phyloP scores from a whole-genome alignment of 2,329 filamentous ascomycete species.

The Colletotrichum abscissum region DNA sequence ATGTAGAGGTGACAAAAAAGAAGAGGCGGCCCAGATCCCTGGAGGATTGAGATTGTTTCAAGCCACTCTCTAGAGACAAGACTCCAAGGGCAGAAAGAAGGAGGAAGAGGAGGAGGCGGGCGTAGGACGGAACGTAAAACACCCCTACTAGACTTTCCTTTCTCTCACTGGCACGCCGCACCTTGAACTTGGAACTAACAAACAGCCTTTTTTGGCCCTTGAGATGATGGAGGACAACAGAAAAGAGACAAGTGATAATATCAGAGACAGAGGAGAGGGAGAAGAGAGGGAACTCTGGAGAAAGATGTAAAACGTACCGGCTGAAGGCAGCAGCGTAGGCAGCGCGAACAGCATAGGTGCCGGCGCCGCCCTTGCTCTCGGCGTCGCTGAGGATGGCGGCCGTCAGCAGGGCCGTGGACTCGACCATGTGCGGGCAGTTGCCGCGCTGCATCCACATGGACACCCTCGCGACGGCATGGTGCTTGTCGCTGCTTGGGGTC shows the following conservation, averaged over 20 bases:
- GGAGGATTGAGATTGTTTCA: conserved; percentile 19
- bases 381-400: conserved; percentile 76
- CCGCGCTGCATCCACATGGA: conserved; percentile 79
- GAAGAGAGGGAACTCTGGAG: background rate
- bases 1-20: background rate
- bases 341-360: conserved; percentile 71
- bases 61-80: background rate
- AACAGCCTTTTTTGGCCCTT: background rate
- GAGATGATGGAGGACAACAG: conserved; percentile 8
- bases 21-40: conserved; percentile 18
- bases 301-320: conserved; percentile 61
- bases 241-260: conserved; percentile 8
- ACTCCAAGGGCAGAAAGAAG: background rate
- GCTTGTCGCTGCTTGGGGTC: conserved; percentile 46
- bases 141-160: conserved; percentile 16
- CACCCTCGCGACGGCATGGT: conserved; percentile 66
- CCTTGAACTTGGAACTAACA: background rate
- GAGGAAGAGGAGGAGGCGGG: background rate
- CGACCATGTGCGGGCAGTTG: conserved; percentile 81
- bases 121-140: background rate
- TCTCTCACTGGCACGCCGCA: background rate
- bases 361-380: conserved; percentile 49
- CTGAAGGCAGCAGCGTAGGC: conserved; percentile 81
- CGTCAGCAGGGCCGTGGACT: conserved; percentile 80
- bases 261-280: conserved; percentile 3